Evolutionary conservation across 2,329 filamentous ascomycete species (phyloP), one percentile per base, ranked within the genome.

Genomic region (Chalara sp.): DNA sequence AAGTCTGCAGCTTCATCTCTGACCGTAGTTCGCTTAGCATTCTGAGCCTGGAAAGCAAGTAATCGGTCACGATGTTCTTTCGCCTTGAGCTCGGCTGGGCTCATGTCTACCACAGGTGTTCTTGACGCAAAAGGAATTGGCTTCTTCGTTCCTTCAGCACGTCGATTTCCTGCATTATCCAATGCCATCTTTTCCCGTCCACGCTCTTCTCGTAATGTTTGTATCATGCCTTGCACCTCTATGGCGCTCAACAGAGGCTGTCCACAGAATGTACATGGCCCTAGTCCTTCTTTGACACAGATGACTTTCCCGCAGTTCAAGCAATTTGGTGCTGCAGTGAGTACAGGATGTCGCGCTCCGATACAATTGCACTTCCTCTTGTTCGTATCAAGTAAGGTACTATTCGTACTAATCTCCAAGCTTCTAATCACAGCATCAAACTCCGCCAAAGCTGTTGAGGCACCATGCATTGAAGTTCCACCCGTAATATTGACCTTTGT

Each of bases 281-380:
- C 92, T 1, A 97, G 76, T 0, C 93, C 93, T 68, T 99, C 91
- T 63, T 93, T 91, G 29, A 95, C 82, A 66, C 93, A 99, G 49
- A 97, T 85, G 10, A 99, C 89, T 67, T 97, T 97, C 53, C 93
- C 93, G 62, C 93, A 99, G 43, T 79, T 84, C 12, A 95, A 72
- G 65, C 93, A 99, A 66, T 97, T 99, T 1, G 93, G 93, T 0
- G 91, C 90, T 0, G 92, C 90, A n/a, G 81, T 81, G 43, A 96
- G 85, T 3, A 97, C 78, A 1, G 92, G 88, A 67, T 99, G 93
- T 1, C 88, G 81, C 0, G 87, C 83, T 0, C 88, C 93, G 63
- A 95, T 89, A 67, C 93, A 99, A 61, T 87, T 87, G 68, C 93
- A 99, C 50, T 82, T 83, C 6, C 86, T 79, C 47, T 81, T 76